Percentiles rank a stretch among this genome's conserved stretches.
phyloP scores from a whole-genome alignment of 345 rosid genomes.

The Corchorus olitorius region DNA sequence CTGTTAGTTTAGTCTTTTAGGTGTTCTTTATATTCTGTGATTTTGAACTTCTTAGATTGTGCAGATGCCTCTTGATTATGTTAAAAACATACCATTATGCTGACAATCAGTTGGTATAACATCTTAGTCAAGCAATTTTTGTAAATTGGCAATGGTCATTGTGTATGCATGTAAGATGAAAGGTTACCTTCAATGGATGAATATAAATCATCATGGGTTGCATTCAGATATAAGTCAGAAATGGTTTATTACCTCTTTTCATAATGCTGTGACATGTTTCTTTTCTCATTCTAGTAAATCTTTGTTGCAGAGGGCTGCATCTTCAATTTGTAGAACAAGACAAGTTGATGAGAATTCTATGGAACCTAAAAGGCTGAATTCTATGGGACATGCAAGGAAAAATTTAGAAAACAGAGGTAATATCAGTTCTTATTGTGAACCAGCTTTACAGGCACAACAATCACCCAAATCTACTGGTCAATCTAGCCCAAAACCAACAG shows the following conservation, averaged over 20 bases:
- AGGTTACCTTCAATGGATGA: too few species aligned
- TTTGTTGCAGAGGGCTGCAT: slow-evolving; percentile 55
- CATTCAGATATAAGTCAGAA: too few species aligned
- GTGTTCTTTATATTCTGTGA: background rate
- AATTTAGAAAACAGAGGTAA: slow-evolving; percentile 46
- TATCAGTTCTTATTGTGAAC: slow-evolving; percentile 70
- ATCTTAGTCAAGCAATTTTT: background rate
- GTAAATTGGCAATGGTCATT: background rate
- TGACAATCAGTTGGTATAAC: background rate
- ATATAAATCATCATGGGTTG: too few species aligned
- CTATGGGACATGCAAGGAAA: slow-evolving; percentile 37
- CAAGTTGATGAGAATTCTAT: slow-evolving; percentile 49
- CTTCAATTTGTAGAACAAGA: slow-evolving; percentile 59
- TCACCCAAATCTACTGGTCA: slow-evolving; percentile 30
- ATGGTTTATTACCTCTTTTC: background rate
- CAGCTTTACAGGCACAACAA: slow-evolving; percentile 44
- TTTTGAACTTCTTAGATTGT: background rate
- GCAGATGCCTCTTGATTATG: background rate
- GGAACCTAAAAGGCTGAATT: slow-evolving; percentile 56
- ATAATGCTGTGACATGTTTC: background rate
- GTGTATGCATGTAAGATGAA: too few species aligned
- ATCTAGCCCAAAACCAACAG: slow-evolving; percentile 34
- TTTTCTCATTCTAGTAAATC: background rate
- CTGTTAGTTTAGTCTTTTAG: background rate
- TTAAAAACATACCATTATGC: background rate